Evolutionary conservation across 2,329 filamentous ascomycete species (phyloP).

Genomic region (Stylonectria norvegica): DNA sequence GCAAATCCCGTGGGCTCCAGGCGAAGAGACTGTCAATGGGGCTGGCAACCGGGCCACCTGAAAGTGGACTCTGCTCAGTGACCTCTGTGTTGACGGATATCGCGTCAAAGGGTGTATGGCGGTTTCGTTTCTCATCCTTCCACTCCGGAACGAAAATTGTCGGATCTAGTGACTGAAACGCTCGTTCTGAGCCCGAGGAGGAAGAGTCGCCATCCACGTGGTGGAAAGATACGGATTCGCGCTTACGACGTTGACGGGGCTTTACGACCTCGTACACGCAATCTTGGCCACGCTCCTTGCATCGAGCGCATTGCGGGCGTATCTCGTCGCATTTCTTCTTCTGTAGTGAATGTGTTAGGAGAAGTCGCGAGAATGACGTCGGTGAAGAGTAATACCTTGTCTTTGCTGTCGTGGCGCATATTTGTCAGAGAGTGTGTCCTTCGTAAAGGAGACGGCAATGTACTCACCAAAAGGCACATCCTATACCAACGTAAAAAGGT

Average conservation of each 20-base stretch:
- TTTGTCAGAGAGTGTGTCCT: slow-evolving; percentile 2
- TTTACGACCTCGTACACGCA: slow-evolving; percentile 50
- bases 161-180: slow-evolving; percentile 8
- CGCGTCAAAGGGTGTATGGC: slow-evolving; percentile 1
- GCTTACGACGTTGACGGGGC: slow-evolving; percentile 38
- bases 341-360: slow-evolving; percentile 28
- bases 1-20: slow-evolving; percentile 22
- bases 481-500: slow-evolving; percentile 32
- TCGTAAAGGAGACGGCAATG: background rate
- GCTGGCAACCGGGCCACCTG: slow-evolving; percentile 5
- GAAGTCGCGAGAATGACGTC: background rate
- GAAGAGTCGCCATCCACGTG: slow-evolving; percentile 18
- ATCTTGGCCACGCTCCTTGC: slow-evolving; percentile 45
- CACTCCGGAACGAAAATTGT: slow-evolving; percentile 5
- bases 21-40: slow-evolving; percentile 11
- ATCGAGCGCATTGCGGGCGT: slow-evolving; percentile 49
- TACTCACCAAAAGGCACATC: slow-evolving; percentile 51
- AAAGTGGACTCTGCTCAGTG: slow-evolving; percentile 2
- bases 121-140: slow-evolving; percentile 7
- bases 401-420: slow-evolving; percentile 40
- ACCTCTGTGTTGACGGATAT: slow-evolving; percentile 2
- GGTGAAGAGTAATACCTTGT: slow-evolving; percentile 42
- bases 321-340: slow-evolving; percentile 58
- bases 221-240: slow-evolving; percentile 21
- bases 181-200: slow-evolving; percentile 19